These are phyloP conservation scores for Paxillus rubicundulus DNA, from an alignment of 768 basidiomycete species.

Conservation along the genomic window DNA sequence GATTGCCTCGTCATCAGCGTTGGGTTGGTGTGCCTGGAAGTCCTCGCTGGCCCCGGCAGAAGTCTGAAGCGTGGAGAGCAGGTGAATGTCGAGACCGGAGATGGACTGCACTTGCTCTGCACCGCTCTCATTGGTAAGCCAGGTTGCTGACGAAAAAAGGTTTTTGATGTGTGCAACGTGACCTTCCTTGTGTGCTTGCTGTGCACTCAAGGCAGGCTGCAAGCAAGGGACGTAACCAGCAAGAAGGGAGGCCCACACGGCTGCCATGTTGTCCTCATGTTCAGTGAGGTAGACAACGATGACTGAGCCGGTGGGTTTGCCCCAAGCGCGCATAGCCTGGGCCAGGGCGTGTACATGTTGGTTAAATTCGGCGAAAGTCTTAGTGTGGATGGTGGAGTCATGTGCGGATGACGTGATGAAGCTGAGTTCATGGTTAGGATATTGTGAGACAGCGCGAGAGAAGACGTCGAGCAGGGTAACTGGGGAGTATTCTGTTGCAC, in stretches of 20 bases:
- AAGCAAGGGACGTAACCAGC: constrained; percentile 33
- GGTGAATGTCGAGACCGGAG: constrained; percentile 23
- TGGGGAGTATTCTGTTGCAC: constrained; percentile 7
- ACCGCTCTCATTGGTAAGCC: constrained; percentile 30
- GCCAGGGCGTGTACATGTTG: constrained; percentile 17
- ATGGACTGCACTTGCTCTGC: constrained; percentile 25
- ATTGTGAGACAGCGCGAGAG: constrained; percentile 17
- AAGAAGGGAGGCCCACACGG: constrained; percentile 30
- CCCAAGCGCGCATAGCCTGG: constrained; percentile 22
- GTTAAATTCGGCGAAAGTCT: constrained; percentile 21
- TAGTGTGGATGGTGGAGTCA: constrained; percentile 28
- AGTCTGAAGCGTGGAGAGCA: constrained; percentile 21
- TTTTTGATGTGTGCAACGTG: constrained; percentile 30
- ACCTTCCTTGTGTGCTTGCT: constrained; percentile 30
- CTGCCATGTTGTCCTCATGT: constrained; percentile 34
- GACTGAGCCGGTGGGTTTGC: constrained; percentile 25
- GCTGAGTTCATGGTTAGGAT: constrained; percentile 24
- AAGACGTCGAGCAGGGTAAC: constrained; percentile 24
- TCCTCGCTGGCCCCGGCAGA: constrained; percentile 8
- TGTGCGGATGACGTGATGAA: constrained; percentile 30
- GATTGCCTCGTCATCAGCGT: constrained; percentile 31
- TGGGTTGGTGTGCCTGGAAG: constrained; percentile 18
- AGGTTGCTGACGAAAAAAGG: constrained; percentile 29
- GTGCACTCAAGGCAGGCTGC: constrained; percentile 33
- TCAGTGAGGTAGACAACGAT: constrained; percentile 30